These are phyloP conservation scores for Basidiobolus meristosporus DNA, from an alignment of 371 early-diverging fungal species.

Conservation along the genomic window DNA sequence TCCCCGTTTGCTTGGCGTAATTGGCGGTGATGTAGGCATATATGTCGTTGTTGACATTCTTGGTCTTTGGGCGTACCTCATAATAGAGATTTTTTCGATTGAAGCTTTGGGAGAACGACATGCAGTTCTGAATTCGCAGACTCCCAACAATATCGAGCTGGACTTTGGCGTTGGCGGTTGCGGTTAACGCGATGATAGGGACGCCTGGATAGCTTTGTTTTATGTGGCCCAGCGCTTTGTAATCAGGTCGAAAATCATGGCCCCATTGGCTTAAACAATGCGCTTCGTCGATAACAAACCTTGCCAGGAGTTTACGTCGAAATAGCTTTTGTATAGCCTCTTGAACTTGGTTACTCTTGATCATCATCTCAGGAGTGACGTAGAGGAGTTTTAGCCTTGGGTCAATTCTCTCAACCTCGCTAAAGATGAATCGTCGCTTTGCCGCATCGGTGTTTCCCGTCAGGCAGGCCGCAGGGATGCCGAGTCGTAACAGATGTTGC, in stretches of 20 bases:
- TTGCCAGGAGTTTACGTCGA: conserved; percentile 32
- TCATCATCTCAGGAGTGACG: conserved; percentile 91
- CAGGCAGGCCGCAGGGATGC: conserved; percentile 61
- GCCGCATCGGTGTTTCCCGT: conserved; percentile 31
- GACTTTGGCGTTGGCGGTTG: conserved; percentile 90
- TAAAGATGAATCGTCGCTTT: conserved; percentile 33
- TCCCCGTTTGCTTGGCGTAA: conserved; percentile 69
- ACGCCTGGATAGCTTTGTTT: conserved; percentile 47
- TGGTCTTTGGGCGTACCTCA: conserved; percentile 46
- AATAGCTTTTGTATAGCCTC: conserved; percentile 32
- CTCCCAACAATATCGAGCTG: conserved; percentile 48
- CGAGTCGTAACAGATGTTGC: conserved; percentile 46
- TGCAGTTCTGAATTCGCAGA: conserved; percentile 45
- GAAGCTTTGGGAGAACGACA: conserved; percentile 68
- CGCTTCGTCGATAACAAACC: conserved; percentile 97
- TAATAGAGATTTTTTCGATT: conserved; percentile 82
- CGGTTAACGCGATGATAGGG: conserved; percentile 97
- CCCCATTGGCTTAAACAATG: conserved; percentile 98
- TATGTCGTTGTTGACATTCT: conserved; percentile 48
- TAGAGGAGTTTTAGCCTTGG: conserved; percentile 55
- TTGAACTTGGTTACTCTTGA: conserved; percentile 42
- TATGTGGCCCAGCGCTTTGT: conserved; percentile 47
- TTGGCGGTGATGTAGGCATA: conserved; percentile 46
- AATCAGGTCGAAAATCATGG: conserved; percentile 84
- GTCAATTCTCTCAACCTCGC: conserved; percentile 15